These are phyloP conservation scores for Inonotus obliquus DNA, from an alignment of 1,284 basidiomycete genomes.

Conservation along the genomic window DNA sequence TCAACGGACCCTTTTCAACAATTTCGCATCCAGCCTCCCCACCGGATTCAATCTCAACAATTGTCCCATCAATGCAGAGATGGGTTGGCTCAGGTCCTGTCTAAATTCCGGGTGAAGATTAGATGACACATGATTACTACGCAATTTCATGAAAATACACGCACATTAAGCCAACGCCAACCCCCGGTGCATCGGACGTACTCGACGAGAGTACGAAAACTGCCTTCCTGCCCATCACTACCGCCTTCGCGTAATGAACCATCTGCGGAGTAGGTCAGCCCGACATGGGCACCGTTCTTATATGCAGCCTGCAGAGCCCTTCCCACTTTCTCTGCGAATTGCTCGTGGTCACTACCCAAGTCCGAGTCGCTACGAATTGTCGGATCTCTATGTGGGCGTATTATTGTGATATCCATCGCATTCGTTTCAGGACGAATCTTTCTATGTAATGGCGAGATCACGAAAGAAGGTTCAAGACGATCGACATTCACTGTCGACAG, in stretches of 20 bases:
- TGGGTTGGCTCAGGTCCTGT: constrained; percentile 53
- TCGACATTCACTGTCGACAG: constrained; percentile 78
- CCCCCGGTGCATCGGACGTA: constrained; percentile 65
- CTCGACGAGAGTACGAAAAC: constrained; percentile 28
- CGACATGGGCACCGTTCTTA: constrained; percentile 64
- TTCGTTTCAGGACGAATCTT: constrained; percentile 34
- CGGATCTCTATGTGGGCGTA: constrained; percentile 77
- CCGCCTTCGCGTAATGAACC: constrained; percentile 29
- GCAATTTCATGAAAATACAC: constrained; percentile 55
- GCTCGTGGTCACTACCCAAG: constrained; percentile 35
- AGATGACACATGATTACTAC: background rate
- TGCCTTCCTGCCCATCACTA: constrained; percentile 17
- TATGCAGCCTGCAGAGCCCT: constrained; percentile 66
- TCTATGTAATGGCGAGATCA: constrained; percentile 60
- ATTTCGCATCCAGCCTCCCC: constrained; percentile 48
- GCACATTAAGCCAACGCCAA: constrained; percentile 72
- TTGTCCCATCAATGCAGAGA: constrained; percentile 71
- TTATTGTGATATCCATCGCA: constrained; percentile 73
- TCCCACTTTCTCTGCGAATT: constrained; percentile 45
- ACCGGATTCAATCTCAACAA: constrained; percentile 51
- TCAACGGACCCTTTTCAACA: background rate
- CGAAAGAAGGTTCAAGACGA: constrained; percentile 78
- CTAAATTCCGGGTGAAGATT: constrained; percentile 10
- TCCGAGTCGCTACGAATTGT: constrained; percentile 32
- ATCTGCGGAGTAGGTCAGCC: constrained; percentile 49